Base-by-base conservation (phyloP, 2,329 filamentous ascomycete genomes). In the Fonsecaea pugnacius region DNA sequence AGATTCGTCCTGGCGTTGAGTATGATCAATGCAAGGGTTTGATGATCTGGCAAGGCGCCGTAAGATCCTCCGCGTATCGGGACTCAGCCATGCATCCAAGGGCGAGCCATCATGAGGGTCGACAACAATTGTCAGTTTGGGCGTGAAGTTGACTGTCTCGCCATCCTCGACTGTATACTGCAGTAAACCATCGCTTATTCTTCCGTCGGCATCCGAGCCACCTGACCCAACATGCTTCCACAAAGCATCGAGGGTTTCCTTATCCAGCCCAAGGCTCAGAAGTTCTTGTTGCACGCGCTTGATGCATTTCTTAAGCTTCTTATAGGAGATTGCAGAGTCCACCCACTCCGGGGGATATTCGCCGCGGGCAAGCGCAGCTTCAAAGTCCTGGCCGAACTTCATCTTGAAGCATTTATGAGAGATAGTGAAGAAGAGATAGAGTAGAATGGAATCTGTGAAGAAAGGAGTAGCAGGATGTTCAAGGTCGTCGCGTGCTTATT, bases 351-450 rank as follows among this genome's bases (percentile, higher is more conserved):
- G 78, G 7, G 92, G 92, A 74, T 92, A 96, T 69, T 85, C 89
- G 82, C 91, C 89, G 69, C 81, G 84, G 67, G 85, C 81, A 67
- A 96, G 83, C 56, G 85, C 84, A 71, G 89, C 85, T 73, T 88
- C 87, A 75, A 92, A 95, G 72, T 88, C 85, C 74, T 90, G 90
- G 32, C 88, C 91, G 77, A 96, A 96, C 82, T 96, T 96, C 92
- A 96, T 96, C 60, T 18, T 67, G 62, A 35, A 8, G 18, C 57
- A 60, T 60, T 40, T n/a, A 35, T 7, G 40, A 50, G 46, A 21
- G 30, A 54, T 16, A 12, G 35, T 9, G 35, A 7, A 18, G 24
- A 14, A 43, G 21, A 51, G 33, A 40, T 12, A 14, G 35, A 33
- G 30, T 14, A 12, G 10, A 48, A 27, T 12, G n/a, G 21, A 24